A percentile compares a stretch with the other conserved stretches of the same genome.
Conservation (phyloP, 768 basidiomycete species). For the Hericium rajendrae region DNA sequence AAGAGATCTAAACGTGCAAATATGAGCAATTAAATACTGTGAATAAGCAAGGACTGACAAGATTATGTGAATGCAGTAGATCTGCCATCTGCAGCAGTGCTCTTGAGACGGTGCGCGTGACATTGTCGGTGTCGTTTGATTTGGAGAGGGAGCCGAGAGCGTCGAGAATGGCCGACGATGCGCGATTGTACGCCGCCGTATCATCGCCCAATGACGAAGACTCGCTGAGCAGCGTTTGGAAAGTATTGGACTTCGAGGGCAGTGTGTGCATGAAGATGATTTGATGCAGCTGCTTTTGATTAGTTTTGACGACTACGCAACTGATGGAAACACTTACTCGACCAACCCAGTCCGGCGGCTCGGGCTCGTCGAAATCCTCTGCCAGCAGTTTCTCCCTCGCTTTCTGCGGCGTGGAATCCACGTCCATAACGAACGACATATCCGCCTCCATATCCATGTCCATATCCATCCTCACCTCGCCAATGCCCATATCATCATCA, state of each 20-base stretch:
- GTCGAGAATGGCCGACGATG: slow-evolving; percentile 9
- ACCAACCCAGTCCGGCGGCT: slow-evolving; percentile 5
- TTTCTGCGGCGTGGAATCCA: neutral
- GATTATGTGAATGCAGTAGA: slow-evolving; percentile 1
- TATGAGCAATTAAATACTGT: neutral
- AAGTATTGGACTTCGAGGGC: slow-evolving; percentile 2
- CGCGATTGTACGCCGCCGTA: neutral
- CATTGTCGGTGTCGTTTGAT: slow-evolving; percentile 1
- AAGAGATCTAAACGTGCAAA: slow-evolving; percentile 3
- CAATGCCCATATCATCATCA: neutral
- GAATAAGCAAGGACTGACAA: slow-evolving; percentile 1
- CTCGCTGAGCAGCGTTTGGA: slow-evolving; percentile 10
- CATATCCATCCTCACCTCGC: neutral
- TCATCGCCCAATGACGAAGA: neutral
- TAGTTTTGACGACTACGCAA: neutral
- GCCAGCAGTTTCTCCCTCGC: neutral
- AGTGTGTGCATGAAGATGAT: slow-evolving; percentile 8
- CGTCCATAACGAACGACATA: neutral
- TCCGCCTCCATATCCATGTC: neutral
- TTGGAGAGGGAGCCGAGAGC: neutral
- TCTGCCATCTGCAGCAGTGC: slow-evolving; percentile 9
- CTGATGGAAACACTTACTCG: slow-evolving; percentile 4
- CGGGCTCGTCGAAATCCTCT: neutral
- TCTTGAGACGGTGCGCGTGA: slow-evolving; percentile 1
- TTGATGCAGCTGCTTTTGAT: slow-evolving; percentile 9